Evolutionary conservation across 1,139 yeast species (phyloP).

Genomic region (Candida pseudoviswanathii): DNA sequence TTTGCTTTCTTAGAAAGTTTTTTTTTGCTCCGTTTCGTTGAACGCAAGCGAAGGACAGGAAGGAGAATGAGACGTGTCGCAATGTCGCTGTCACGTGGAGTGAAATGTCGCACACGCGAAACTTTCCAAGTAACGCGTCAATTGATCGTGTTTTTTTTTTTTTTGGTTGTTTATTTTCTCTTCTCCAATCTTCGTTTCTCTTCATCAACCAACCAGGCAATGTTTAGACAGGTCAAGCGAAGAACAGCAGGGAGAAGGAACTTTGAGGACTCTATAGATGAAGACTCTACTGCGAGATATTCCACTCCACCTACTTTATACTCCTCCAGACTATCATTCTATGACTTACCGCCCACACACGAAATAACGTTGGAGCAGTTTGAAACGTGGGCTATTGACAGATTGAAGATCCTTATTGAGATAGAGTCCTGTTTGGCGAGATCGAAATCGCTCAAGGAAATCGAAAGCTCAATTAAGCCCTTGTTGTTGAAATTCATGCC

Average conservation of each 20-base stretch:
- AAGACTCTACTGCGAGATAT: constrained; percentile 34
- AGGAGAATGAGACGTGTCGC: neutral
- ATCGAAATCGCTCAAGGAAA: constrained; percentile 64
- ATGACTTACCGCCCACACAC: constrained; percentile 71
- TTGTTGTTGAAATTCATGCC: constrained; percentile 68
- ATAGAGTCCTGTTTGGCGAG: constrained; percentile 76
- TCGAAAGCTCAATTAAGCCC: constrained; percentile 66
- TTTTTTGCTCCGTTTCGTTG: neutral
- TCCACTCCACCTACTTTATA: constrained; percentile 15
- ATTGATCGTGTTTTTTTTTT: neutral
- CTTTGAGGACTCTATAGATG: constrained; percentile 47
- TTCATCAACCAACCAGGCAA: constrained; percentile 22
- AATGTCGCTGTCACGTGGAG: constrained; percentile 3
- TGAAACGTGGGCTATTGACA: constrained; percentile 93
- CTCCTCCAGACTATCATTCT: constrained; percentile 58
- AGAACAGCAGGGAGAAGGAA: constrained; percentile 76
- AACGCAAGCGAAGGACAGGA: neutral
- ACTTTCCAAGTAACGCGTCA: neutral
- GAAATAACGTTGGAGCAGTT: constrained; percentile 92
- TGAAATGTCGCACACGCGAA: neutral
- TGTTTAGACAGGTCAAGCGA: constrained; percentile 79
- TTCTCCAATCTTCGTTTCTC: neutral
- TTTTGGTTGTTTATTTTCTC: neutral
- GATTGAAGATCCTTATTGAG: constrained; percentile 80
- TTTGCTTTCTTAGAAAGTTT: too few species aligned